These are phyloP conservation scores for Mortierella sp. DNA, from an alignment of 371 early-diverging fungal genomes.

Conservation along the genomic window DNA sequence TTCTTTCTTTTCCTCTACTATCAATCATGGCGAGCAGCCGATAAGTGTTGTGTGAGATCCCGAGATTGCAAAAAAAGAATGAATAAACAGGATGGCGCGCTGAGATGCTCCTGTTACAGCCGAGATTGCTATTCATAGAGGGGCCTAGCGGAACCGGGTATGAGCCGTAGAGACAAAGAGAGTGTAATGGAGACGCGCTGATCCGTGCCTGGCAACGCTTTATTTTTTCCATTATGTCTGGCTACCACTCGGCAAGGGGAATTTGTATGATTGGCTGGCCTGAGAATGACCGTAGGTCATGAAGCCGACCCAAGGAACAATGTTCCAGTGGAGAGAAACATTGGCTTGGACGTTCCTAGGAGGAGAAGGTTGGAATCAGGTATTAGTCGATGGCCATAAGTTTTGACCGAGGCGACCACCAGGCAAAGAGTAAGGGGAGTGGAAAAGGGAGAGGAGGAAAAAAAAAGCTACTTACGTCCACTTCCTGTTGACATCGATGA, in stretches of 20 bases:
- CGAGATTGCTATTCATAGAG: too few species aligned
- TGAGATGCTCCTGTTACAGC: too few species aligned
- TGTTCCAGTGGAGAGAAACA: constrained; percentile 87
- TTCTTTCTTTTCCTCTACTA: too few species aligned
- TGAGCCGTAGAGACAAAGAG: background rate
- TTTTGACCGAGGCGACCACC: too few species aligned
- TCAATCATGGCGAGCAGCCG: too few species aligned
- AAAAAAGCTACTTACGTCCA: constrained; percentile 72
- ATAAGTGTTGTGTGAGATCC: too few species aligned
- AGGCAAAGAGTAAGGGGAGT: constrained; percentile 1
- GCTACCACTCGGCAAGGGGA: constrained; percentile 50
- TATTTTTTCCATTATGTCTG: constrained; percentile 20
- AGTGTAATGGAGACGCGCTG: background rate
- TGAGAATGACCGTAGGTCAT: constrained; percentile 65
- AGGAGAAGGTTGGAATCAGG: constrained; percentile 2
- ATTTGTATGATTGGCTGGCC: constrained; percentile 34
- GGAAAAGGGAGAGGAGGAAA: too few species aligned
- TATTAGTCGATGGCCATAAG: constrained; percentile 4
- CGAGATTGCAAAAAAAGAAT: too few species aligned
- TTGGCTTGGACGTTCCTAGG: constrained; percentile 69
- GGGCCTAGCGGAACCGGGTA: too few species aligned
- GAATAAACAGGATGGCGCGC: too few species aligned
- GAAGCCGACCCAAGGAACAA: constrained; percentile 89
- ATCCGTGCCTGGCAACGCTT: background rate
- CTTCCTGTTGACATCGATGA: constrained; percentile 73